phyloP scores from a whole-genome alignment of 352 stramenopile genomes.

The Pythium sp. region DNA sequence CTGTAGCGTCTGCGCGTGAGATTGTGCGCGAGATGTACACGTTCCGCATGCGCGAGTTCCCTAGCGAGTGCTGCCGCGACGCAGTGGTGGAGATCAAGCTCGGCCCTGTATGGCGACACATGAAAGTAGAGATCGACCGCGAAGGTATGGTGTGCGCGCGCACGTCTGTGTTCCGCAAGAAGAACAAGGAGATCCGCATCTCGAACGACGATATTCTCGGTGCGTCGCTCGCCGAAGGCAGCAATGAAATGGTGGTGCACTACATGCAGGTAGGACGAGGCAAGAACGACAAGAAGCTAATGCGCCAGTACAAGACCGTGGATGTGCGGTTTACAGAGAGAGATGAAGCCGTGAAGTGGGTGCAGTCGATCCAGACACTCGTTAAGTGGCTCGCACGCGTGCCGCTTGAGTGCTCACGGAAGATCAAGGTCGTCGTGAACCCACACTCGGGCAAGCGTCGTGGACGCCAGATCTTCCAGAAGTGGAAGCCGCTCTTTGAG shows the following conservation, averaged over 20 bases:
- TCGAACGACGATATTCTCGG: conserved; percentile 55
- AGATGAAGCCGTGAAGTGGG: conserved; percentile 28
- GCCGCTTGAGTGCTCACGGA: conserved; percentile 40
- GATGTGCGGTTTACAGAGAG: conserved; percentile 36
- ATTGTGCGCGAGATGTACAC: conserved; percentile 73
- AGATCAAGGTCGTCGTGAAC: conserved; percentile 80
- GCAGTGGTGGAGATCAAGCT: conserved; percentile 39
- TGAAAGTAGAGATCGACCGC: conserved; percentile 45
- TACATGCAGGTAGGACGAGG: conserved; percentile 61
- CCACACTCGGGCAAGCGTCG: conserved; percentile 62
- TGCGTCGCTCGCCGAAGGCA: conserved; percentile 26
- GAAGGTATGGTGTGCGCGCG: conserved; percentile 55
- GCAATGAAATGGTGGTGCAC: conserved; percentile 42
- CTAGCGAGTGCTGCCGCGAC: conserved; percentile 32
- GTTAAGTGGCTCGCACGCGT: conserved; percentile 77
- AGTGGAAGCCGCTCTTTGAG: conserved; percentile 56
- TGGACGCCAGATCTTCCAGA: conserved; percentile 58
- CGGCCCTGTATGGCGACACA: conserved; percentile 48
- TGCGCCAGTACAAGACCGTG: conserved; percentile 48
- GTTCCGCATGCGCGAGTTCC: conserved; percentile 54
- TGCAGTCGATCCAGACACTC: conserved; percentile 43
- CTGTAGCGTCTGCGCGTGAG: conserved; percentile 50
- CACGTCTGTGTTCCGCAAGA: conserved; percentile 62
- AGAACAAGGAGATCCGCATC: conserved; percentile 48
- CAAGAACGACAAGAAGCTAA: conserved; percentile 49